phyloP scores from a whole-genome alignment of 2,329 filamentous ascomycete species.

The Alternaria metachromatica region DNA sequence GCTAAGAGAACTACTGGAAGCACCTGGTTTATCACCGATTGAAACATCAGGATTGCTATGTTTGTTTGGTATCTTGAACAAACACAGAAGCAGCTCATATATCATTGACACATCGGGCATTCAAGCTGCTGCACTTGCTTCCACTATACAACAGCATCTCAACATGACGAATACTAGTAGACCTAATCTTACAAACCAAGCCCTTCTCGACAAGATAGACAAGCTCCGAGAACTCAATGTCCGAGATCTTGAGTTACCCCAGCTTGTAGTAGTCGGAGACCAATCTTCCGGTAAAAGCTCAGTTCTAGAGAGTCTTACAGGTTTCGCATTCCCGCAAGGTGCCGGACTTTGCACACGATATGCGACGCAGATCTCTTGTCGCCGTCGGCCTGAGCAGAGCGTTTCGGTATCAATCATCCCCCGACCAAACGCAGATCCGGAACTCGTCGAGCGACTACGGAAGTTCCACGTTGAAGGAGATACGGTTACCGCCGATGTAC shows the following conservation, averaged over 20 bases:
- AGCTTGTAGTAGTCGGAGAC: conserved; percentile 18
- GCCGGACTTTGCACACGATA: conserved; percentile 63
- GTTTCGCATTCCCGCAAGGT: conserved; percentile 49
- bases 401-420: conserved; percentile 46
- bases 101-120: neutral
- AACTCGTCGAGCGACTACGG: neutral
- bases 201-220: conserved; percentile 35
- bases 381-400: conserved; percentile 44
- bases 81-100: neutral
- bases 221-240: conserved; percentile 23
- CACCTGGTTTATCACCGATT: neutral
- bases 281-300: conserved; percentile 42
- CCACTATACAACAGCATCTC: neutral
- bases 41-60: neutral
- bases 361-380: conserved; percentile 64
- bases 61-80: neutral
- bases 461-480: neutral
- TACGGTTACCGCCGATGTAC: neutral
- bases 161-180: neutral
- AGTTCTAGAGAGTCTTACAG: conserved; percentile 42
- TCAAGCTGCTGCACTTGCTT: neutral
- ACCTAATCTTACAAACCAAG: conserved; percentile 8
- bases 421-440: conserved; percentile 17
- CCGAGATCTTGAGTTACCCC: conserved; percentile 37
- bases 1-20: neutral